Evolutionary conservation across 164 flowering plant species (phyloP).

Genomic region (Pachysandra terminalis): DNA sequence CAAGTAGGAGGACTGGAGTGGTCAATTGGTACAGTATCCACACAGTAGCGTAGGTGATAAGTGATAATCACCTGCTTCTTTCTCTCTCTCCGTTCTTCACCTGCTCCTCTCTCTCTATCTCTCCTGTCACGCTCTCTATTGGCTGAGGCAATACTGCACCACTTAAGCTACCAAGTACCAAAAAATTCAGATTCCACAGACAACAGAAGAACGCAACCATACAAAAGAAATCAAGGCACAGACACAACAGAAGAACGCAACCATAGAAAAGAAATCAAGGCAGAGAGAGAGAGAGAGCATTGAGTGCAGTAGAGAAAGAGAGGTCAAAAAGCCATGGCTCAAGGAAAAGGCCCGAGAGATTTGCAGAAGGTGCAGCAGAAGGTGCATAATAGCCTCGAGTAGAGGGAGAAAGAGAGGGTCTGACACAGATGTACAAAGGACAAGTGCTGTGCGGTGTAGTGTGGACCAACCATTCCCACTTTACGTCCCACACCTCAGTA

Average conservation of each 20-base stretch:
- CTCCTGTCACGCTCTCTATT: no score
- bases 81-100: neutral
- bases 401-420: constrained; percentile 10
- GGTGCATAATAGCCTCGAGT: constrained; percentile 26
- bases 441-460: constrained; percentile 24
- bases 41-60: no score
- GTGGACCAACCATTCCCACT: constrained; percentile 35
- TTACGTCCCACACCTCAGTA: constrained; percentile 16
- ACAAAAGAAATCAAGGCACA: neutral
- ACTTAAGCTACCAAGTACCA: constrained; percentile 16
- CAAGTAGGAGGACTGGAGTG: no score
- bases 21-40: no score
- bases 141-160: constrained; percentile 5
- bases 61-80: neutral
- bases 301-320: constrained; percentile 1
- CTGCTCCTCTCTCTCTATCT: neutral
- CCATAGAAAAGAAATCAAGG: neutral
- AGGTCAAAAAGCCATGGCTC: constrained; percentile 9
- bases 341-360: constrained; percentile 9
- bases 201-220: neutral
- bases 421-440: constrained; percentile 15
- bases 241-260: neutral
- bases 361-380: constrained; percentile 22
- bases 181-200: constrained; percentile 7
- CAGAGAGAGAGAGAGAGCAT: neutral